phyloP scores from a whole-genome alignment of 257 asterid genomes.

The Euphrasia confusa region DNA sequence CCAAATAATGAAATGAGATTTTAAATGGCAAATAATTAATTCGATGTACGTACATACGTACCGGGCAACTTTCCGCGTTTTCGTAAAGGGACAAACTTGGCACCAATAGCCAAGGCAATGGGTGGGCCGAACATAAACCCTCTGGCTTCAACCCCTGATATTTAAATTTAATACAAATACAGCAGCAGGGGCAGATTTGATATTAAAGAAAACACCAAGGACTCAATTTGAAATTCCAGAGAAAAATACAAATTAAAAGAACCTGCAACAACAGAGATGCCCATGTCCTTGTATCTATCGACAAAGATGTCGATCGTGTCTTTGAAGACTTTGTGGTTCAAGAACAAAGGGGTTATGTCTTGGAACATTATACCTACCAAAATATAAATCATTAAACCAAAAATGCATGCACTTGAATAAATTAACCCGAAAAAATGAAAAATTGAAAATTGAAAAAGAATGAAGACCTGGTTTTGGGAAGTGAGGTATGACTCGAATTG shows the following conservation, averaged over 20 bases:
- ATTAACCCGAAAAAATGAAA: not conserved
- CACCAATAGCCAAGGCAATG: slow-evolving; percentile 75
- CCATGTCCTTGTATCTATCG: slow-evolving; percentile 76
- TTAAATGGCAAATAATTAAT: too few relatives aligned
- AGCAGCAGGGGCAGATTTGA: not conserved
- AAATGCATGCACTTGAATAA: slow-evolving; percentile 21
- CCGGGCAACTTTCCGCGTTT: slow-evolving; percentile 82
- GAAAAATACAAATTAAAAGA: too few relatives aligned
- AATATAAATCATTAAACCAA: not conserved
- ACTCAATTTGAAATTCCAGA: not conserved
- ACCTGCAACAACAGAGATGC: slow-evolving; percentile 87
- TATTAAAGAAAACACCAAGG: not conserved
- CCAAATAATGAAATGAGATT: too few relatives aligned
- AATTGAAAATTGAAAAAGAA: slow-evolving; percentile 8
- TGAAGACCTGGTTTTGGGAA: slow-evolving; percentile 77
- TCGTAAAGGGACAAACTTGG: slow-evolving; percentile 72
- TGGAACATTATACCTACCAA: slow-evolving; percentile 81
- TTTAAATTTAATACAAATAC: too few relatives aligned
- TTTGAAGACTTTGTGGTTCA: slow-evolving; percentile 68
- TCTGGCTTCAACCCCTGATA: slow-evolving; percentile 71
- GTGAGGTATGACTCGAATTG: slow-evolving; percentile 79
- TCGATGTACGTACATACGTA: too few relatives aligned
- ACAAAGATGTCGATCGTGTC: slow-evolving; percentile 80
- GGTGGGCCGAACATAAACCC: slow-evolving; percentile 83
- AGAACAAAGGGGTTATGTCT: slow-evolving; percentile 71